Percentiles rank a stretch among this genome's conserved stretches.
Evolutionary conservation across 768 basidiomycete genomes (phyloP).

Genomic region (Suillus subalutaceus): DNA sequence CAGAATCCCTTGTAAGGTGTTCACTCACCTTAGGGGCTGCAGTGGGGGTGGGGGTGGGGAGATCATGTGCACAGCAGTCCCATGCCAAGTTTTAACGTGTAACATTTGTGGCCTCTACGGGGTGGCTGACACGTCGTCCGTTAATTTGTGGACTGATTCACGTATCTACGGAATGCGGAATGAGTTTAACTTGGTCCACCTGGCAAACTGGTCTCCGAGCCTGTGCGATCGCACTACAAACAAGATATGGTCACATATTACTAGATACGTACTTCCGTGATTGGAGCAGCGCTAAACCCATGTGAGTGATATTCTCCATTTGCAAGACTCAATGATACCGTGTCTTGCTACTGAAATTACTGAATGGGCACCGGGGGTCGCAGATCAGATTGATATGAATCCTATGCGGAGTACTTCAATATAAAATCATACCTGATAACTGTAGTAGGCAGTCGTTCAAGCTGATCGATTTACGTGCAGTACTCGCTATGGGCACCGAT

Average conservation of each 20-base stretch:
- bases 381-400: slow-evolving; percentile 13
- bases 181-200: slow-evolving; percentile 59
- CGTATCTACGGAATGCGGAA: background rate
- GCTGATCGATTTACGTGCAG: slow-evolving; percentile 12
- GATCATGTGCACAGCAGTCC: background rate
- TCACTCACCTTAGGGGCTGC: background rate
- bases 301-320: slow-evolving; percentile 41
- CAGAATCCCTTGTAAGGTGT: background rate
- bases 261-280: slow-evolving; percentile 50
- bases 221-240: slow-evolving; percentile 27
- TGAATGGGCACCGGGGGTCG: slow-evolving; percentile 28
- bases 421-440: slow-evolving; percentile 56
- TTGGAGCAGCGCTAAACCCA: slow-evolving; percentile 36
- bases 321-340: slow-evolving; percentile 46
- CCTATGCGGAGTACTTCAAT: slow-evolving; percentile 6
- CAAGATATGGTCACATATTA: background rate
- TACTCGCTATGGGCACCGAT: slow-evolving; percentile 82
- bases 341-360: slow-evolving; percentile 80
- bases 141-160: background rate
- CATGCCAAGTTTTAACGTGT: background rate
- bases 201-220: slow-evolving; percentile 63
- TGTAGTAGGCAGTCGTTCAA: slow-evolving; percentile 24
- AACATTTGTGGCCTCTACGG: background rate
- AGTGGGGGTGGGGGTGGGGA: background rate
- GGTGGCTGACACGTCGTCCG: background rate